Base-by-base conservation (phyloP, 2,329 filamentous ascomycete genomes). In the Botryosphaeria dothidea region DNA sequence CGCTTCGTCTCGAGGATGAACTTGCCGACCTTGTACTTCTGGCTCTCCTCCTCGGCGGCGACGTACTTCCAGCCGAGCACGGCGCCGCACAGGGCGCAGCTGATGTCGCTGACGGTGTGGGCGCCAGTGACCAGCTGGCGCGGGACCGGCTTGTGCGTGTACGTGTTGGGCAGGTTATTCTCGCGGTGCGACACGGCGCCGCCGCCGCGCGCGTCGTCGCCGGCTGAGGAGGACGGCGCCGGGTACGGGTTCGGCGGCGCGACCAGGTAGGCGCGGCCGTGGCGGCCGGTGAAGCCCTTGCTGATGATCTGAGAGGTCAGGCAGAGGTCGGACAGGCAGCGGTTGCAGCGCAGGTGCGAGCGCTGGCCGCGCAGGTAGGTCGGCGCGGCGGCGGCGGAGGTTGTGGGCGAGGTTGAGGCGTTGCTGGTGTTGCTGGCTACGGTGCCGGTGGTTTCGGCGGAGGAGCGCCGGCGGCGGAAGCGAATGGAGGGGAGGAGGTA, bases 51-150 rank as follows among this genome's bases (percentile, higher is more conserved):
- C 66, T 86, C 85, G 0, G 87, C 87, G 21, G 82, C 80, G 25
- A 89, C 82, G 70, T 89, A 89, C 73, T 89, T 89, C 87, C 87
- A 89, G 2, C 87, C 87, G 21, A 89, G 71, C 38, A 86, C 80
- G 62, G 72, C 82, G 2, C 82, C 84, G 67, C 87, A 89, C 52
- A 81, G 79, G 3, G 79, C 74, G 69, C 87, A 89, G 67, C 77
- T 82, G 48, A 89, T 83, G 66, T 89, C 87, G 64, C 81, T 81
- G 6, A 89, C 87, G 0, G 85, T 88, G 68, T 89, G 87, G 8
- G 83, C 82, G 52, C 87, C 87, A 1, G 87, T 89, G 43, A 89
- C 86, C 1, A 89, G 79, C 68, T 88, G 84, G 2, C 87, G 77
- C 15, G 85, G 80, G 0, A 86, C 83, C 8, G 86, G 78, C 56